These are phyloP conservation scores for Phytopythium helicoides DNA, from an alignment of 352 stramenopile species.

Conservation along the genomic window DNA sequence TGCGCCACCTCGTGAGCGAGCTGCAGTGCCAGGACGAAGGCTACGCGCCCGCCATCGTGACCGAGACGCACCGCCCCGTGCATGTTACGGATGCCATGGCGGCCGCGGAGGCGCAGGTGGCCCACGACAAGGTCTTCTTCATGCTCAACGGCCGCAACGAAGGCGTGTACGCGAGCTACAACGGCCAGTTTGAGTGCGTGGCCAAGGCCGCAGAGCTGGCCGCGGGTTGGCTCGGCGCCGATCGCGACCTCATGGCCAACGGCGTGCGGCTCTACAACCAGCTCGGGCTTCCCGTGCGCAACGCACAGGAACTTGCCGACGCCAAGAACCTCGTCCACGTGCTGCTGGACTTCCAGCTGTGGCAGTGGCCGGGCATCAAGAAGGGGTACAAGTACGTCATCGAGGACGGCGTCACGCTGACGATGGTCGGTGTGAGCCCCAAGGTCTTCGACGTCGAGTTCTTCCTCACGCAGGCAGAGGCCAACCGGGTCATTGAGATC, in stretches of 20 bases:
- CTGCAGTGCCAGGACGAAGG: constrained; percentile 31
- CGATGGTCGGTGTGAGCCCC: constrained; percentile 56
- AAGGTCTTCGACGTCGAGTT: constrained; percentile 77
- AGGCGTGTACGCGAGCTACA: constrained; percentile 78
- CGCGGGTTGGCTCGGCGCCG: constrained; percentile 58
- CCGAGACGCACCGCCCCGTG: constrained; percentile 15
- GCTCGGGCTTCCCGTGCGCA: constrained; percentile 59
- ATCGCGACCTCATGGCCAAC: constrained; percentile 62
- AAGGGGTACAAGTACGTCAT: constrained; percentile 69
- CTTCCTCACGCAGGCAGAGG: constrained; percentile 61
- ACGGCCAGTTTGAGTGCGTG: constrained; percentile 67
- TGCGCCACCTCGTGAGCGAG: constrained; percentile 27
- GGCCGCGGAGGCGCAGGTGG: constrained; percentile 12
- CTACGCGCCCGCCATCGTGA: constrained; percentile 33
- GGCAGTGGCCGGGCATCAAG: constrained; percentile 75
- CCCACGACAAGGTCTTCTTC: constrained; percentile 68
- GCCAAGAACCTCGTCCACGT: constrained; percentile 69
- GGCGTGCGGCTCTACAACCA: constrained; percentile 75
- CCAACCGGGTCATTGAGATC: constrained; percentile 51
- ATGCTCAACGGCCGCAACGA: constrained; percentile 85
- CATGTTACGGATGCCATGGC: constrained; percentile 61
- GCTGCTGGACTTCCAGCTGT: constrained; percentile 79
- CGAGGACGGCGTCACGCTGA: constrained; percentile 69
- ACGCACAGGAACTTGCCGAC: constrained; percentile 33
- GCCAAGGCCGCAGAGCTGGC: constrained; percentile 37